Conservation (phyloP, 352 stramenopile species). For the Globisporangium iwayamae region DNA sequence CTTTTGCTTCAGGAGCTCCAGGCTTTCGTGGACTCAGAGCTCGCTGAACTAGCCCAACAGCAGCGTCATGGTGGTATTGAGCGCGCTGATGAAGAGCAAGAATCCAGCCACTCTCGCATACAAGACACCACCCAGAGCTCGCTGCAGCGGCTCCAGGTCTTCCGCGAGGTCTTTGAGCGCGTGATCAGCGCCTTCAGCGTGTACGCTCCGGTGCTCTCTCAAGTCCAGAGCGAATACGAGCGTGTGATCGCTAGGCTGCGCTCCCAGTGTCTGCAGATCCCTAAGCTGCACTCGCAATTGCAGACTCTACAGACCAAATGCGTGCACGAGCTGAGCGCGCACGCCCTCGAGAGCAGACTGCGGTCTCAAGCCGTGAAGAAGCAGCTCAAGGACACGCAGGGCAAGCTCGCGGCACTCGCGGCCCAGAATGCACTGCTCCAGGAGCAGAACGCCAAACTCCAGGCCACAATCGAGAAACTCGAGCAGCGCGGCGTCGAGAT, state of each 20-base stretch:
- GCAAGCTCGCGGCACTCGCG: slow-evolving; percentile 41
- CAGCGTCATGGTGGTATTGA: slow-evolving; percentile 8
- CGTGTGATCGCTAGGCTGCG: slow-evolving; percentile 27
- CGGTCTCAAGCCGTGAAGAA: slow-evolving; percentile 34
- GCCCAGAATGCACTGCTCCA: slow-evolving; percentile 36
- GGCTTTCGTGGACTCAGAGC: slow-evolving; percentile 27
- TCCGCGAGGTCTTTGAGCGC: slow-evolving; percentile 43
- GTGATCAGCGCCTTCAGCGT: slow-evolving; percentile 61
- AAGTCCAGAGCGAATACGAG: slow-evolving; percentile 69
- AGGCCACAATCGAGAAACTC: slow-evolving; percentile 24
- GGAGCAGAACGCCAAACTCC: slow-evolving; percentile 25
- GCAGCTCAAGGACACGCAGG: slow-evolving; percentile 56
- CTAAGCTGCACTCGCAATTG: slow-evolving; percentile 45
- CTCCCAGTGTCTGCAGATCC: slow-evolving; percentile 36
- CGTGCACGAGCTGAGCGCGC: slow-evolving; percentile 47
- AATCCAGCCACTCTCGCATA: background rate
- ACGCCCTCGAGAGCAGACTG: slow-evolving; percentile 38
- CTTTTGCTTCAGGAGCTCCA: slow-evolving; percentile 45
- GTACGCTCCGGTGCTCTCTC: slow-evolving; percentile 57
- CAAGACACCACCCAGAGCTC: slow-evolving; percentile 6
- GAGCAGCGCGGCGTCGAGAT: slow-evolving; percentile 39
- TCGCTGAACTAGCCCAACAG: slow-evolving; percentile 15
- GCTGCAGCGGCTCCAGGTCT: slow-evolving; percentile 51
- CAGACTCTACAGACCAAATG: slow-evolving; percentile 61
- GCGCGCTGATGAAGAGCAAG: background rate